phyloP scores from a whole-genome alignment of 768 basidiomycete genomes.

The Kondoa malvinella region DNA sequence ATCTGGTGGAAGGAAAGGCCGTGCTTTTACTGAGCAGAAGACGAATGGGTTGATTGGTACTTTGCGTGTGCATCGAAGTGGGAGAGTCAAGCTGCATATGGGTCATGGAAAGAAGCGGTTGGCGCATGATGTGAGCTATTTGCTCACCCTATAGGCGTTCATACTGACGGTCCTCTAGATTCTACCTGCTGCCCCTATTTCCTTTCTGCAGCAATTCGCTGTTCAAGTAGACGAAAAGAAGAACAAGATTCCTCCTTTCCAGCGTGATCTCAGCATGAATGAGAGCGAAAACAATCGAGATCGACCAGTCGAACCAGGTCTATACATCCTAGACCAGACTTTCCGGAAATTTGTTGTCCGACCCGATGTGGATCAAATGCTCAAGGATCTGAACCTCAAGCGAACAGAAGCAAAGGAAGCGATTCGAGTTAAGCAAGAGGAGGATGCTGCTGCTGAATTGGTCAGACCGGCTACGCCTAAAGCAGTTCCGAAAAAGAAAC shows the following conservation, averaged over 20 bases:
- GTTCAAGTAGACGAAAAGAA: conserved; percentile 17
- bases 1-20: conserved; percentile 14
- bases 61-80: conserved; percentile 22
- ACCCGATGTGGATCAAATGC: conserved; percentile 23
- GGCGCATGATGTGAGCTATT: background rate
- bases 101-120: conserved; percentile 24
- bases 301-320: background rate
- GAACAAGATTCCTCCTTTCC: background rate
- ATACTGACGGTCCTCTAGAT: background rate
- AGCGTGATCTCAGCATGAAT: background rate
- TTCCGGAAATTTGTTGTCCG: conserved; percentile 27
- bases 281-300: background rate
- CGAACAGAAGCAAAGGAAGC: conserved; percentile 4
- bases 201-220: conserved; percentile 27
- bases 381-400: conserved; percentile 13
- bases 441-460: background rate
- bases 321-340: conserved; percentile 27
- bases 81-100: conserved; percentile 22
- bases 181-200: conserved; percentile 26
- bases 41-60: conserved; percentile 24
- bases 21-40: conserved; percentile 5
- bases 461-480: conserved; percentile 4
- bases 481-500: conserved; percentile 4
- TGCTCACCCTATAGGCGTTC: background rate
- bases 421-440: conserved; percentile 12